Evolutionary conservation across 768 basidiomycete genomes (phyloP), one percentile per base, ranked within the genome.

Genomic region (Hygrophorus russula): DNA sequence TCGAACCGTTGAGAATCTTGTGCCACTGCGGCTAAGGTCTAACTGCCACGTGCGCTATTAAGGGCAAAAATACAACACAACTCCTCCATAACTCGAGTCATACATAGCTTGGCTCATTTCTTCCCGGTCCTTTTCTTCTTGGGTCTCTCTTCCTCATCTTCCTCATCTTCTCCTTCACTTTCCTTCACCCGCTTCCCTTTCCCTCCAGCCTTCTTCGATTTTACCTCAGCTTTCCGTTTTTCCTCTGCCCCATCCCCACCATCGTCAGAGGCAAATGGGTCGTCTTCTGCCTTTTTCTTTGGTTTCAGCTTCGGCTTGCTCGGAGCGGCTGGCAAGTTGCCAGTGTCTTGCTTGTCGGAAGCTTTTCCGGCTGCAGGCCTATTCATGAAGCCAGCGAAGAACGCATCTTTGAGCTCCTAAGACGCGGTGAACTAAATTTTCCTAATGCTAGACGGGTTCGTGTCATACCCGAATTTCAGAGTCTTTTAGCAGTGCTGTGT

Each of bases 371-470:
- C 15, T 18, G 31, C 4, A 15, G 59, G 52, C 35, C 45, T 50
- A 37, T 56, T 47, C 5, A 54, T 39, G 5, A 76, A 48, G 7
- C 73, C 69, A n/a, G 70, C 56, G 49, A 70, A 82, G 54, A 64
- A 82, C 9, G 67, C 73, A 19, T 83, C 76, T 59, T 73, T 82
- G 31, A 86, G 61, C 38, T 67, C 71, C 82, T 86, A 50, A 1
- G 7, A 35, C 9, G n/a, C 11, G 18, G 29, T 8, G 20, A 36
- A 2, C 10, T 13, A 15, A 7, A 28, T 28, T 12, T 10, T 20
- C 32, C n/a, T 7, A 14, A 10, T 9, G 30, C 11, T 11, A 44
- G 20, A 36, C 43, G 38, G 18, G 6, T 18, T 32, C 18, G 31
- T n/a, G 13, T 7, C 46, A 35, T 49, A 76, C 83, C 66, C 82